phyloP scores from a whole-genome alignment of 2,329 filamentous ascomycete species.

The Gliomastix tumulicola region DNA sequence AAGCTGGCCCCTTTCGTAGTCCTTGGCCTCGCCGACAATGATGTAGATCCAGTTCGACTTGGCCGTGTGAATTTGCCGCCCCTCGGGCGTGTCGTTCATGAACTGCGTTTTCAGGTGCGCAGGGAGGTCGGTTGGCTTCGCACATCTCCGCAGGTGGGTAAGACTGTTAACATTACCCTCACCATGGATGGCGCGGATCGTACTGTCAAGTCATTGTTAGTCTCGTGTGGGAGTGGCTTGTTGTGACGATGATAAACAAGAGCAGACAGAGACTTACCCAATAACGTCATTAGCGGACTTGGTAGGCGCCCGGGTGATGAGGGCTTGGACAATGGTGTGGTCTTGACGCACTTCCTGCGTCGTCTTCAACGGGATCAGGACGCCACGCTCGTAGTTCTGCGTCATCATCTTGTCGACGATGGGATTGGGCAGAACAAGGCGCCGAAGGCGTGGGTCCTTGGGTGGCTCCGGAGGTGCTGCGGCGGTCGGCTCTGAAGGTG shows the following conservation, averaged over 20 bases:
- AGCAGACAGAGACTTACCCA: constrained; percentile 52
- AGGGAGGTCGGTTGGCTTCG: constrained; percentile 63
- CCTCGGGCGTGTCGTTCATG: constrained; percentile 49
- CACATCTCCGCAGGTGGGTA: constrained; percentile 69
- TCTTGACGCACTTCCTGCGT: constrained; percentile 55
- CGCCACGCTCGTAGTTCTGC: constrained; percentile 31
- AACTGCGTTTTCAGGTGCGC: constrained; percentile 54
- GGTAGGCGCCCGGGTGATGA: constrained; percentile 65
- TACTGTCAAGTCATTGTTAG: no score
- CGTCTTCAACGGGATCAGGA: constrained; percentile 58
- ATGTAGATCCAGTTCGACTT: constrained; percentile 57
- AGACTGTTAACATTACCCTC: constrained; percentile 58
- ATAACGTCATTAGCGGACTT: constrained; percentile 67
- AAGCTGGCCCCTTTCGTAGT: constrained; percentile 48
- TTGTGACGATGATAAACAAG: no score
- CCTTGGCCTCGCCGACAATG: constrained; percentile 42
- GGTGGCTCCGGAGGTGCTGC: constrained; percentile 2
- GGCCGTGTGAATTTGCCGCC: constrained; percentile 49
- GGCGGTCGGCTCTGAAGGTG: neutral
- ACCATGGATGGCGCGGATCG: constrained; percentile 48
- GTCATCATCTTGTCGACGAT: constrained; percentile 27
- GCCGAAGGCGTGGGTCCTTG: constrained; percentile 4
- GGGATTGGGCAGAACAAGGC: constrained; percentile 19
- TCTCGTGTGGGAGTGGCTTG: no score
- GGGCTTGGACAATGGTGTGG: constrained; percentile 53